Evolutionary conservation across 495 filamentous ascomycete species (phyloP), one percentile per base, ranked within the genome.

Genomic region (Umbilicaria muhlenbergii): DNA sequence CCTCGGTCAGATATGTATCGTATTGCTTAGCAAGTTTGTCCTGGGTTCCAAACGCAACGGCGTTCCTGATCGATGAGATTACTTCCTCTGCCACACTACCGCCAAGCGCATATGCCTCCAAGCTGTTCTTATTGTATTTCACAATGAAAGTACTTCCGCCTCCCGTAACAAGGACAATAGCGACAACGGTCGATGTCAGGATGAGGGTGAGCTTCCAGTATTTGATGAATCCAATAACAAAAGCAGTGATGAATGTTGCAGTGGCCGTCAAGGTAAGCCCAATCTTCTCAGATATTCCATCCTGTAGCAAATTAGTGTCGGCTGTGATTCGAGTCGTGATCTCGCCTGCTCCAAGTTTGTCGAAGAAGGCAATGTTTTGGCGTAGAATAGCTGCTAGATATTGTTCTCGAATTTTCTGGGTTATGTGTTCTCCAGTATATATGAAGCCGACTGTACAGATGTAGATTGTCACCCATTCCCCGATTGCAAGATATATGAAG

Each of bases 21-120:
- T 95, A 96, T 63, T 89, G 78, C 49, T 69, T 70, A 14, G 86
- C 83, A 18, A 98, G 70, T 52, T 87, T 85, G 39, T 86, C 79
- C 60, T 98, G 87, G 0, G 87, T 94, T 46, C 81, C 82, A 53
- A 95, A 98, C 8, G 91, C 91, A 5, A 80, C 78, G n/a, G 87
- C 82, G 57, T 92, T 95, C 32, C 91, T 75, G 50, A 95, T 81
- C 7, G 87, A 94, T 54, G 83, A 89, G 56, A 98, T 77, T 44
- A 94, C 88, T 61, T 98, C 91, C 58, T 96, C 91, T 0, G 85
- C 89, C 15, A 98, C 72, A 0, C 81, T 87, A 38, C 89, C 89
- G 53, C 87, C 88, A 13, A 77, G 66, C 37, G 83, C 87, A 52
- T 89, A 89, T 4, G 83, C 74, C 36, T 80, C 67, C 39, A 94